Evolutionary conservation across 1,139 yeast species (phyloP).

Genomic region (Kluyveromyces sp.): DNA sequence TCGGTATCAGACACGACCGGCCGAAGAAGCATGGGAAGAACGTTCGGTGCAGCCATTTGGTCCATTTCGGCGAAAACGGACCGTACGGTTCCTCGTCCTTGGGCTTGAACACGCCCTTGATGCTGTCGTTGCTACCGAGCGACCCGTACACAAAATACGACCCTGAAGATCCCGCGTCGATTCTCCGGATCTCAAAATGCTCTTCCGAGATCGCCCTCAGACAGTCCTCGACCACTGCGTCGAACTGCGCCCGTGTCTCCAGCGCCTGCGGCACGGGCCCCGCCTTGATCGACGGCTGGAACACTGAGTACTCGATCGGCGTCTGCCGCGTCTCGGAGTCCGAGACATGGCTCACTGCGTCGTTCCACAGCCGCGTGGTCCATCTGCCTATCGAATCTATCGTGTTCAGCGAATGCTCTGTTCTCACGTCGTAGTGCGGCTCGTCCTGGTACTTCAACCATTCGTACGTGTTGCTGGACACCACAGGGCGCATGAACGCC

Average conservation of each 20-base stretch:
- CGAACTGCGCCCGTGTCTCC: background rate
- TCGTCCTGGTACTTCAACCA: slow-evolving; percentile 19
- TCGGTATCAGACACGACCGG: slow-evolving; percentile 64
- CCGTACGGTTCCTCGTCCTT: slow-evolving; percentile 81
- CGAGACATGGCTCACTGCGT: slow-evolving; percentile 5
- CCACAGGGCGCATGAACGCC: slow-evolving; percentile 8
- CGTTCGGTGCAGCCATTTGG: slow-evolving; percentile 71
- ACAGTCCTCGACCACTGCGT: slow-evolving; percentile 35
- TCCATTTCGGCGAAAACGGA: slow-evolving; percentile 72
- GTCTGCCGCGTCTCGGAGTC: slow-evolving; percentile 11
- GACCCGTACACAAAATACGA: slow-evolving; percentile 52
- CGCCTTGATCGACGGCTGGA: slow-evolving; percentile 35
- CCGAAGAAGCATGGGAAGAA: slow-evolving; percentile 76
- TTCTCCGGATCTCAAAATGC: slow-evolving; percentile 44
- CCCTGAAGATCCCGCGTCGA: slow-evolving; percentile 64
- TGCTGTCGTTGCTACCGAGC: background rate
- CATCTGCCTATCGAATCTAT: slow-evolving; percentile 9
- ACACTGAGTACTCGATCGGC: slow-evolving; percentile 48
- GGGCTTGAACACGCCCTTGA: slow-evolving; percentile 64
- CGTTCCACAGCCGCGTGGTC: slow-evolving; percentile 7
- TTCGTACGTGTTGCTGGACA: slow-evolving; percentile 19
- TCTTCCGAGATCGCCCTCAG: slow-evolving; percentile 37
- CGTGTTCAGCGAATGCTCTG: slow-evolving; percentile 9
- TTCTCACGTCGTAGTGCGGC: slow-evolving; percentile 12
- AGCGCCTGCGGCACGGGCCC: slow-evolving; percentile 11